Evolutionary conservation across 2,329 filamentous ascomycete species (phyloP).

Genomic region (Colletotrichum euphorbiae): DNA sequence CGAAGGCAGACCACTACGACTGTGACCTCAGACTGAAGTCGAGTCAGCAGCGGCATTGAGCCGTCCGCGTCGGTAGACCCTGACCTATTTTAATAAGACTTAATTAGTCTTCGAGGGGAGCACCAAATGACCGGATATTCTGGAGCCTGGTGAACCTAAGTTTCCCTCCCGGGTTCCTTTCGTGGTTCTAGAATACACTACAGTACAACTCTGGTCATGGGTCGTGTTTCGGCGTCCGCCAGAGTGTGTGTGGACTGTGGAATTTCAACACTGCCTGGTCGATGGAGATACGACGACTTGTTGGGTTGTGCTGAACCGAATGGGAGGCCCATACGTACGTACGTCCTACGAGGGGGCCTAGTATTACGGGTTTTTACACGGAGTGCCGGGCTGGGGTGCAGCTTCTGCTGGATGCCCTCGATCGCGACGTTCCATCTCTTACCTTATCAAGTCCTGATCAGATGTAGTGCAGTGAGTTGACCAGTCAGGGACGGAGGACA

Average conservation of each 20-base stretch:
- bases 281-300: no score
- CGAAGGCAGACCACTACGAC: no score
- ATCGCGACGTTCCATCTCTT: neutral
- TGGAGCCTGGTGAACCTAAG: slow-evolving; percentile 10
- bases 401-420: neutral
- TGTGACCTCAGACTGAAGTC: neutral
- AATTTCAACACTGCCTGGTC: neutral
- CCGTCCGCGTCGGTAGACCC: neutral
- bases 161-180: slow-evolving; percentile 10
- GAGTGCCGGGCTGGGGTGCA: slow-evolving; percentile 33
- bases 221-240: slow-evolving; percentile 8
- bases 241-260: neutral
- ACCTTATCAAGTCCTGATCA: no score
- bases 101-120: neutral
- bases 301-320: neutral
- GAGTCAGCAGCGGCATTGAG: slow-evolving; percentile 1
- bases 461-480: no score
- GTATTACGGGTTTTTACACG: neutral
- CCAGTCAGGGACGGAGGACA: no score
- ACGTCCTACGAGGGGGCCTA: slow-evolving; percentile 8
- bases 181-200: neutral
- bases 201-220: neutral
- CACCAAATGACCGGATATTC: slow-evolving; percentile 15
- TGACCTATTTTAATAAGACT: neutral
- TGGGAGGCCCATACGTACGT: slow-evolving; percentile 1